Conservation (phyloP, 148 eudicot genomes). For the Camellia sinensis region DNA sequence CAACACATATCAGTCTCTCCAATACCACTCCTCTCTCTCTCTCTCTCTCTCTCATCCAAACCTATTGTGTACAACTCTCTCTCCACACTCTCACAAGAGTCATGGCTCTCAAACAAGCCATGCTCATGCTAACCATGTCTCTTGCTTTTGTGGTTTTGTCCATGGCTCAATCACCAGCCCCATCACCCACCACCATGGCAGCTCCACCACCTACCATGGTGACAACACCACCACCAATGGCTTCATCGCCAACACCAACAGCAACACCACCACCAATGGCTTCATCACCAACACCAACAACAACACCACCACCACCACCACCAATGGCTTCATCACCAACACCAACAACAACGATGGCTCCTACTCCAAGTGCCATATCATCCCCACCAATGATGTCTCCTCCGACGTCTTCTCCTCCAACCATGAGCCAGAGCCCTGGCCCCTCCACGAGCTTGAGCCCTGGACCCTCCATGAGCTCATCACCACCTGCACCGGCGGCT, state of each 20-base stretch:
- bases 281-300: not conserved
- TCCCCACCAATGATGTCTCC: conserved; percentile 10
- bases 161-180: conserved; percentile 17
- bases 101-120: conserved; percentile 20
- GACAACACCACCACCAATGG: not conserved
- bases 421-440: not conserved
- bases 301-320: conserved; percentile 7
- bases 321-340: not conserved
- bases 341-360: not conserved
- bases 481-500: conserved; percentile 7
- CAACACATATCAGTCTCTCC: no score
- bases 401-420: not conserved
- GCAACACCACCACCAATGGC: not conserved
- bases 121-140: conserved; percentile 10
- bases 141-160: conserved; percentile 13
- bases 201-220: not conserved
- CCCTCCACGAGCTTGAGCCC: not conserved
- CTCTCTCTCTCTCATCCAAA: not conserved
- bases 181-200: conserved; percentile 9
- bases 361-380: conserved; percentile 1
- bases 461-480: not conserved
- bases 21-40: no score
- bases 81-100: not conserved
- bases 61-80: not conserved
- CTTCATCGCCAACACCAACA: not conserved